These are phyloP conservation scores for Hirsutella rhossiliensis DNA, from an alignment of 2,329 filamentous ascomycete species.

Conservation along the genomic window DNA sequence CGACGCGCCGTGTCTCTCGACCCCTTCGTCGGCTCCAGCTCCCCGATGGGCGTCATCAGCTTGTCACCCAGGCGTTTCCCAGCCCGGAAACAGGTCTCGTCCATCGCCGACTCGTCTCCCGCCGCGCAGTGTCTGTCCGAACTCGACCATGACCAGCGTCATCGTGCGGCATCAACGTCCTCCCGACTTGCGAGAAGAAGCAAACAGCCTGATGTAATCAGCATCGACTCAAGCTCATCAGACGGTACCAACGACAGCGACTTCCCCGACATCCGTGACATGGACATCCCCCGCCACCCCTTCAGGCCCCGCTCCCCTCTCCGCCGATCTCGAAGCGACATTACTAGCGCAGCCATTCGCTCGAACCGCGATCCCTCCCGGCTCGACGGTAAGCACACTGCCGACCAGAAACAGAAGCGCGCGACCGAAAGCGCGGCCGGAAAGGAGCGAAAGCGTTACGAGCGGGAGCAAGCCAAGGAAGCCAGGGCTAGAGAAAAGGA, in stretches of 20 bases:
- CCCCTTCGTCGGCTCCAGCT: conserved; percentile 5
- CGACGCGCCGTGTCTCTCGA: conserved; percentile 7
- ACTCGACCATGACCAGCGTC: background rate
- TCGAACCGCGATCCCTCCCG: background rate
- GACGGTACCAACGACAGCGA: conserved; percentile 31
- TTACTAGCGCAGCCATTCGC: conserved; percentile 7
- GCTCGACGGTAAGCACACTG: background rate
- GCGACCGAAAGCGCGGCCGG: conserved; percentile 22
- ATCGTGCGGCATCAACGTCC: background rate
- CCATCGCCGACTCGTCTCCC: too few relatives aligned
- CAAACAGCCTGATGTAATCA: conserved; percentile 14
- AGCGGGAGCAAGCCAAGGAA: conserved; percentile 48
- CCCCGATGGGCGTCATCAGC: background rate
- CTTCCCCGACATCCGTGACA: conserved; percentile 32
- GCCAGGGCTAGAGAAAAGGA: conserved; percentile 52
- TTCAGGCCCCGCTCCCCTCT: conserved; percentile 9
- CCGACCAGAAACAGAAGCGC: background rate
- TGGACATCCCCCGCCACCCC: conserved; percentile 19
- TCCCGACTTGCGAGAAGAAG: background rate
- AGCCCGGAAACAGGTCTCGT: too few relatives aligned
- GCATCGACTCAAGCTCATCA: conserved; percentile 20
- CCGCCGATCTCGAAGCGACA: conserved; percentile 19
- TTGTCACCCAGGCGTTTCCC: background rate
- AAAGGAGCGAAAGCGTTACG: conserved; percentile 40
- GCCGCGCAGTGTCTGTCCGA: too few relatives aligned